Evolutionary conservation across 306 rosid species (phyloP).

Genomic region (Vigna hirtella): DNA sequence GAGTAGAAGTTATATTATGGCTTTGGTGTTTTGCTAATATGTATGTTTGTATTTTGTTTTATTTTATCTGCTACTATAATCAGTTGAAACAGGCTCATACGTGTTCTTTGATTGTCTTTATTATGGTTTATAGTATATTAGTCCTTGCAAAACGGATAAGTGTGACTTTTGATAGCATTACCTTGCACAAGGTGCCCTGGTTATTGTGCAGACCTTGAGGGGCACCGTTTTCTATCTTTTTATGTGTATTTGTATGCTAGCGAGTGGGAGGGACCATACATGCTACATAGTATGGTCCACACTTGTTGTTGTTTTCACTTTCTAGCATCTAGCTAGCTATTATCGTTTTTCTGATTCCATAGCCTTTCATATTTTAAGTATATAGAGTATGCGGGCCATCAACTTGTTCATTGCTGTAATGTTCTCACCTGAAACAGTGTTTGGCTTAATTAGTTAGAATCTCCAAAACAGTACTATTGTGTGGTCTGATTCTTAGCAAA

Average conservation of each 20-base stretch:
- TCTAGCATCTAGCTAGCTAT: slow-evolving; percentile 1
- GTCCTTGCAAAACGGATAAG: slow-evolving; percentile 36
- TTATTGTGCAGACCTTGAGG: slow-evolving; percentile 63
- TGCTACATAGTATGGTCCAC: slow-evolving; percentile 62
- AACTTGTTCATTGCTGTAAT: slow-evolving; percentile 41
- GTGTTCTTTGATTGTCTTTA: background rate
- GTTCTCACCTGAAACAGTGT: slow-evolving; percentile 46
- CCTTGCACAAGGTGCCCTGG: slow-evolving; percentile 40
- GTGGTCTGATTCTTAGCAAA: background rate
- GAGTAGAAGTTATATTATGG: background rate
- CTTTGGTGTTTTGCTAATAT: background rate
- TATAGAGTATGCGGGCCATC: slow-evolving; percentile 49
- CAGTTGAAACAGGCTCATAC: background rate
- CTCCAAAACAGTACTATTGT: background rate
- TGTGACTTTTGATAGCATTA: slow-evolving; percentile 61
- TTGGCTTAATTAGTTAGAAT: background rate
- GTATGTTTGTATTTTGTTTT: background rate
- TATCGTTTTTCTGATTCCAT: slow-evolving; percentile 24
- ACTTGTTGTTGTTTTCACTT: background rate
- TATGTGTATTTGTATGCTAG: slow-evolving; percentile 14
- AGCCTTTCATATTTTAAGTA: slow-evolving; percentile 29
- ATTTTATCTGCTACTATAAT: background rate
- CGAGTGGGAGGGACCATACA: slow-evolving; percentile 64
- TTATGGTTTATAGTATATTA: slow-evolving; percentile 7
- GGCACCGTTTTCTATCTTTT: slow-evolving; percentile 3